phyloP scores from a whole-genome alignment of 2,329 filamentous ascomycete genomes.

The Penicillium nordicum region DNA sequence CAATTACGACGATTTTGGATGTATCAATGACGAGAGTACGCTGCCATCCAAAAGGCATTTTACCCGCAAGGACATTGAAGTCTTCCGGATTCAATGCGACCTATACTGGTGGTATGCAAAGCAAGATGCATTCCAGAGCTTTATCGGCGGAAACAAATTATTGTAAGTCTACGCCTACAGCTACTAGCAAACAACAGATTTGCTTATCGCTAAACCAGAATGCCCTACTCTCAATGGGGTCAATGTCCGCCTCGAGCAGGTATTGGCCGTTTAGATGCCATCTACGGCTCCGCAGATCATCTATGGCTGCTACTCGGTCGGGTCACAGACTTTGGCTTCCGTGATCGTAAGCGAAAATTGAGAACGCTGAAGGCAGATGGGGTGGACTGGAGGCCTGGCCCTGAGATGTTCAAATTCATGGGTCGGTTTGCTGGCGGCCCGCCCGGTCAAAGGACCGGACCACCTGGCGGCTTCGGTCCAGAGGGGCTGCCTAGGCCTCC shows the following conservation, averaged over 20 bases:
- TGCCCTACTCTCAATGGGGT: slow-evolving; percentile 77
- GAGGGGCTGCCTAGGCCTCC: slow-evolving; percentile 10
- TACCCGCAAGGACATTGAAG: slow-evolving; percentile 64
- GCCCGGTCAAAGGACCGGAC: slow-evolving; percentile 9
- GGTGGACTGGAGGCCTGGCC: slow-evolving; percentile 54
- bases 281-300: slow-evolving; percentile 88
- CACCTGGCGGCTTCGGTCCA: slow-evolving; percentile 10
- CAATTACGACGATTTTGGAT: slow-evolving; percentile 57
- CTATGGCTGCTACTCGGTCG: slow-evolving; percentile 77
- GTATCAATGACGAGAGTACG: slow-evolving; percentile 39
- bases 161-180: slow-evolving; percentile 60
- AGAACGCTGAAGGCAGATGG: slow-evolving; percentile 61
- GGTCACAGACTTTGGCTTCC: slow-evolving; percentile 71
- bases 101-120: slow-evolving; percentile 95
- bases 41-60: slow-evolving; percentile 34
- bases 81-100: slow-evolving; percentile 77
- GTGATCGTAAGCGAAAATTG: slow-evolving; percentile 75
- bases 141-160: slow-evolving; percentile 78
- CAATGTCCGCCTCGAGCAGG: slow-evolving; percentile 82
- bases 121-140: slow-evolving; percentile 87
- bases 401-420: slow-evolving; percentile 46
- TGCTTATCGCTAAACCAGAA: slow-evolving; percentile 49
- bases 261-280: slow-evolving; percentile 70
- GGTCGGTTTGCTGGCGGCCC: slow-evolving; percentile 26
- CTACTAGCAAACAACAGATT: neutral